Evolutionary conservation across 352 stramenopile genomes (phyloP), one percentile per base, ranked within the genome.

Genomic region (Phytopythium mirpurense): DNA sequence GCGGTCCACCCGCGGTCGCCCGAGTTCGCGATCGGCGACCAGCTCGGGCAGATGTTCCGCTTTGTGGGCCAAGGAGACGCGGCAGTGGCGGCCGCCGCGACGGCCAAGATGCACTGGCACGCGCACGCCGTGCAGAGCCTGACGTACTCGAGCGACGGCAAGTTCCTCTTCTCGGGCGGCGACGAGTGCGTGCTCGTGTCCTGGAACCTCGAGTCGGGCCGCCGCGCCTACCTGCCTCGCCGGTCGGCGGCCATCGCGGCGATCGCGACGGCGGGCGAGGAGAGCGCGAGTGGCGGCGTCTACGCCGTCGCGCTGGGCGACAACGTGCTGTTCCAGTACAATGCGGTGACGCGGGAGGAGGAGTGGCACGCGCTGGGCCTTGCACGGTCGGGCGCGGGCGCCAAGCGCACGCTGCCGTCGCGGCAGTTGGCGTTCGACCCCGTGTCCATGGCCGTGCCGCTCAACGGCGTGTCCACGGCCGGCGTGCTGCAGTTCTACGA

Each of bases 121-220:
- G 71, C 87, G 27, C 83, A 96, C 46, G 72, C 76, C 2, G 81
- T 96, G 14, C 56, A 66, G 45, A 89, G 75, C 34, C 29, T 95
- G 3, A 60, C 68, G 45, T 96, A 92, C 72, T 84, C 82, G 26
- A 71, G 57, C 31, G 70, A 96, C 54, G 83, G 86, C 37, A 72
- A 83, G 29, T 91, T 82, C 51, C 53, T 96, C 18, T 41, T 94
- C 12, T 95, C 82, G 0, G 87, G 87, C 10, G 87, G 87, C 41
- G 78, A 96, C 34, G 87, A 96, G 57, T 86, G 78, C 56, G 86
- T 96, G 46, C 56, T 96, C 19, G 82, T 96, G 19, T 81, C 83
- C 32, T 96, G 87, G 85, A 81, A 96, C 29, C 43, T 96, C 18
- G 82, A 88, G 54, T 78, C 83, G 2, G 84, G 85, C 18, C 76